A percentile compares a stretch with the other conserved stretches of the same genome.
Evolutionary conservation across 768 basidiomycete genomes (phyloP).

Genomic region (Pisolithus tinctorius): DNA sequence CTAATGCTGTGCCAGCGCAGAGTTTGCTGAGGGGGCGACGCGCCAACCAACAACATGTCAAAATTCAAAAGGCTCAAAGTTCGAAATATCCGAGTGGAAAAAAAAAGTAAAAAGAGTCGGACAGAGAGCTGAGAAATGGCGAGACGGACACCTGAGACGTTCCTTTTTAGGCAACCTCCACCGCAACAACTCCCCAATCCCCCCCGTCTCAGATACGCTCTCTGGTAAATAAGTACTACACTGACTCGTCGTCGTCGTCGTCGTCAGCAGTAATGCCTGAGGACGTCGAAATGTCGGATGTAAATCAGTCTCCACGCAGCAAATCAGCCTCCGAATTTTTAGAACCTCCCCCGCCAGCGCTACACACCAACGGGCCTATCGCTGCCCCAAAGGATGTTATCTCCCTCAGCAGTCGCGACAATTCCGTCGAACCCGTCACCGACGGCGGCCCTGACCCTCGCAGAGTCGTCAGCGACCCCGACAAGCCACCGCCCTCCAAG

Average conservation of each 20-base stretch:
- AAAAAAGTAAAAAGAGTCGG: conserved; percentile 6
- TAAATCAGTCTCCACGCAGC: neutral
- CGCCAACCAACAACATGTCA: conserved; percentile 9
- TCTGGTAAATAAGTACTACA: neutral
- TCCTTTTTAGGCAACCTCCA: conserved; percentile 32
- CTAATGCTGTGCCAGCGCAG: neutral
- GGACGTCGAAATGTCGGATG: conserved; percentile 26
- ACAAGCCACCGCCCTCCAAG: conserved; percentile 23
- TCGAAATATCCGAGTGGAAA: conserved; percentile 17
- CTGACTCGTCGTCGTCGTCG: neutral
- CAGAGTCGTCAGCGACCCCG: conserved; percentile 10
- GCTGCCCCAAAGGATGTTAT: conserved; percentile 19
- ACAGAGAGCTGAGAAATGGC: conserved; percentile 23
- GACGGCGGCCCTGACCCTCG: conserved; percentile 6
- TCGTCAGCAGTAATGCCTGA: conserved; percentile 8
- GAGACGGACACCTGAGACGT: conserved; percentile 24
- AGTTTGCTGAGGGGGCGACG: neutral
- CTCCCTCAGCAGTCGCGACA: conserved; percentile 25
- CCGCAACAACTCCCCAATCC: conserved; percentile 23
- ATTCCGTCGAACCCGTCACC: conserved; percentile 15
- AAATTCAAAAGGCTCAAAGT: conserved; percentile 14
- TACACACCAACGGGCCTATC: neutral
- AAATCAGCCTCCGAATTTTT: conserved; percentile 4
- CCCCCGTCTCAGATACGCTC: conserved; percentile 1
- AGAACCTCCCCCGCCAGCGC: too few species aligned